These are phyloP conservation scores for Penicillium cataractarum DNA, from an alignment of 495 filamentous ascomycete genomes.

Conservation along the genomic window DNA sequence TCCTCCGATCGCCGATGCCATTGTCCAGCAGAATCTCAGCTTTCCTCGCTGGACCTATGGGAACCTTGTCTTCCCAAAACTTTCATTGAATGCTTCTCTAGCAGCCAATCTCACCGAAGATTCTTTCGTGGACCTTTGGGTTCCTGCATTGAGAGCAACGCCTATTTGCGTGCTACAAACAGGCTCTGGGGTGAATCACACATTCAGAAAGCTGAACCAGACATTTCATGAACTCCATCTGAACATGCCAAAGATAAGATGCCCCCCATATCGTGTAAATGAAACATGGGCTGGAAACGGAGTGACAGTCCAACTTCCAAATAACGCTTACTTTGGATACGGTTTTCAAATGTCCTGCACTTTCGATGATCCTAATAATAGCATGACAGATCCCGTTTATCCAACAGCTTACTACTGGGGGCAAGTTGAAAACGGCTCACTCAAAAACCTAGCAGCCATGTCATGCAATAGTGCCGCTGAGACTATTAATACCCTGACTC, in stretches of 20 bases:
- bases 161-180: neutral
- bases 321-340: no score
- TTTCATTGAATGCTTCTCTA: neutral
- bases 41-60: constrained; percentile 19
- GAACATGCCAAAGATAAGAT: no score
- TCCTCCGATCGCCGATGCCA: constrained; percentile 2
- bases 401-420: no score
- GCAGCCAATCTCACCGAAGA: neutral
- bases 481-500: neutral
- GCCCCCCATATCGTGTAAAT: no score
- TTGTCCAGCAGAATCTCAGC: constrained; percentile 10
- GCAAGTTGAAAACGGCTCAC: neutral
- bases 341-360: no score
- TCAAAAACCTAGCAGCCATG: neutral
- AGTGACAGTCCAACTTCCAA: no score
- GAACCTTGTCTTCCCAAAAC: constrained; percentile 13
- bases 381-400: no score
- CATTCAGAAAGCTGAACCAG: no score
- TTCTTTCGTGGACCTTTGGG: neutral
- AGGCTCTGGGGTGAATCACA: neutral
- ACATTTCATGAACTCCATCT: no score
- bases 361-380: no score
- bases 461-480: constrained; percentile 2
- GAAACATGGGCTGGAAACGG: no score
- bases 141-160: neutral